Conservation (phyloP, 805 yeast genomes). For the Candida railenensis region DNA sequence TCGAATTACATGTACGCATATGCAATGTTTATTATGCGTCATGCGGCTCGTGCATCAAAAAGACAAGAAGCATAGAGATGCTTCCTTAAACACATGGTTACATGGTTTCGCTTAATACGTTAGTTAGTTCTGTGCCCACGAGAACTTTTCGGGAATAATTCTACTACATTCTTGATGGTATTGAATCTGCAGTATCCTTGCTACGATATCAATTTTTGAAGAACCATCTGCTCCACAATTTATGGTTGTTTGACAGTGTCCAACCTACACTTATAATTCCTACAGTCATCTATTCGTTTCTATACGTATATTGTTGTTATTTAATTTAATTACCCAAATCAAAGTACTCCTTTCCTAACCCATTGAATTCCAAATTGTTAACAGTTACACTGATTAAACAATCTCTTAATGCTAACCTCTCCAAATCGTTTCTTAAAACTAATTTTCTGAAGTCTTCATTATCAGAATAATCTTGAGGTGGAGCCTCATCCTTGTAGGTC, state of each 20-base stretch:
- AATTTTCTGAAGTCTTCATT: constrained; percentile 10
- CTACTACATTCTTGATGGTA: too few relatives aligned
- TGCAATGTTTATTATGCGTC: not conserved
- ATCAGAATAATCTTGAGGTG: constrained; percentile 9
- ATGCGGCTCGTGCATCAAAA: not conserved
- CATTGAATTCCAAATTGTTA: constrained; percentile 7
- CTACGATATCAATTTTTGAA: too few relatives aligned
- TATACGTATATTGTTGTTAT: not conserved
- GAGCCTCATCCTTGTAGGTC: constrained; percentile 1
- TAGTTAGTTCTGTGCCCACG: too few relatives aligned
- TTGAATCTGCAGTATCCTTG: too few relatives aligned
- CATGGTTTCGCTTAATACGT: too few relatives aligned
- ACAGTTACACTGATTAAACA: constrained; percentile 10
- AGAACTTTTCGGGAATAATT: too few relatives aligned
- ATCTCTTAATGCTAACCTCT: constrained; percentile 7
- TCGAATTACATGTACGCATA: too few relatives aligned
- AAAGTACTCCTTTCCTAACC: constrained; percentile 7
- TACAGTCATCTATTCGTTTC: not conserved
- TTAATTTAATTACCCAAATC: constrained; percentile 2
- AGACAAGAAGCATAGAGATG: not conserved
- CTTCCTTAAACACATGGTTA: too few relatives aligned
- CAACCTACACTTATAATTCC: too few relatives aligned
- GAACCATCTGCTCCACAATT: too few relatives aligned
- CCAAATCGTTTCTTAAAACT: constrained; percentile 6
- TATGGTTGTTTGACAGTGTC: too few relatives aligned